Percentiles rank a stretch among this genome's conserved stretches.
Evolutionary conservation across 1,139 yeast species (phyloP).

Genomic region (Sugiyamaella paludigena): DNA sequence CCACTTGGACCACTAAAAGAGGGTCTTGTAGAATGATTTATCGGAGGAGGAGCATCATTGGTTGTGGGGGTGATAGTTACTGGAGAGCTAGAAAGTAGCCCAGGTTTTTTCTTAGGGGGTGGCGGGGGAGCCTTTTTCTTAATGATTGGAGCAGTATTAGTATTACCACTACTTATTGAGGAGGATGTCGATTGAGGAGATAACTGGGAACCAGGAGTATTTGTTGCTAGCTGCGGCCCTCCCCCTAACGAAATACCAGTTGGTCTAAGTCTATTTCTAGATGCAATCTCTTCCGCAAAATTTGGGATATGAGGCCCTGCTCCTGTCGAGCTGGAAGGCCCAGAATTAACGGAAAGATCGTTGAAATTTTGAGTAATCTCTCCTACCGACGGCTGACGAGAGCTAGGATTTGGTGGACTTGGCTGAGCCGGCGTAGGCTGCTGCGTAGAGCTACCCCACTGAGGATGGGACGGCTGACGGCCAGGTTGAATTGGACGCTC

Average conservation of each 20-base stretch:
- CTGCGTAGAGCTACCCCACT: conserved; percentile 2
- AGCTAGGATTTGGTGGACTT: conserved; percentile 15
- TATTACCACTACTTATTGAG: not conserved
- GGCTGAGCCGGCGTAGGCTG: conserved; percentile 16
- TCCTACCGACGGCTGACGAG: conserved; percentile 3
- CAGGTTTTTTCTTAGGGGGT: conserved; percentile 31
- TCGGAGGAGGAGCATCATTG: conserved; percentile 25
- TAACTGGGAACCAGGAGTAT: not conserved
- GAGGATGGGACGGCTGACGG: conserved; percentile 12
- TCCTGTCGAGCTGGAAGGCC: conserved; percentile 8
- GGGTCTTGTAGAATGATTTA: conserved; percentile 34
- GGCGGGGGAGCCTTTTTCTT: conserved; percentile 36
- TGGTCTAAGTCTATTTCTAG: conserved; percentile 14
- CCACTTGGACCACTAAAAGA: conserved; percentile 14
- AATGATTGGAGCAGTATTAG: conserved; percentile 16
- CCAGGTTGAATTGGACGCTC: conserved; percentile 12
- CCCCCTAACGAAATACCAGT: no score
- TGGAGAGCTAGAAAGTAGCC: conserved; percentile 13
- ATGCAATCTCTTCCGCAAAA: conserved; percentile 36
- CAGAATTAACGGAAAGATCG: conserved; percentile 1
- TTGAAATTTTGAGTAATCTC: not conserved
- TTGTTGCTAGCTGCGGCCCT: not conserved
- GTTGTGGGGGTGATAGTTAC: not conserved
- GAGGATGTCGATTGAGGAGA: conserved; percentile 6
- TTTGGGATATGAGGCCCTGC: conserved; percentile 25